Conservation (phyloP, 257 asterid genomes). For the Solanum ossicruentum region DNA sequence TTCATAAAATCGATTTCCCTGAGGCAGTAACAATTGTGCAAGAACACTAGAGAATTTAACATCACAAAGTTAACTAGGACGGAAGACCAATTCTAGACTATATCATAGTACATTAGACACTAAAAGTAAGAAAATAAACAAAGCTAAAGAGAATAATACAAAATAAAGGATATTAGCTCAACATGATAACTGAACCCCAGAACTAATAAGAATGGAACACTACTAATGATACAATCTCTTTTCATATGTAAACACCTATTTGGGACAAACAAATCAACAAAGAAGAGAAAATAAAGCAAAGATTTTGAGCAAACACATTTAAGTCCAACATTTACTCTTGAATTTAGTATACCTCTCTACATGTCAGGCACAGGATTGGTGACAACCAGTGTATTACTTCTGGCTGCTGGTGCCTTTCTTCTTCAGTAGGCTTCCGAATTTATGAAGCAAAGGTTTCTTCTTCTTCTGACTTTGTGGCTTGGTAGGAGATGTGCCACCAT, state of each 20-base stretch:
- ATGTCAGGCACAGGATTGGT: slow-evolving; percentile 2
- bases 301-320: slow-evolving; percentile 19
- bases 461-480: slow-evolving; percentile 62
- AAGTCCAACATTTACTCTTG: slow-evolving; percentile 13
- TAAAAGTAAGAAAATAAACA: not conserved
- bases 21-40: not conserved
- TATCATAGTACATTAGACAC: not conserved
- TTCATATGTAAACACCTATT: slow-evolving; percentile 9
- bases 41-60: not conserved
- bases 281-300: slow-evolving; percentile 5
- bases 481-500: slow-evolving; percentile 39
- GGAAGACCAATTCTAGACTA: not conserved
- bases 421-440: slow-evolving; percentile 85
- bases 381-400: slow-evolving; percentile 26
- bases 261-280: not conserved
- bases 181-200: not conserved
- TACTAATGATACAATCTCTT: slow-evolving; percentile 28
- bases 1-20: not conserved
- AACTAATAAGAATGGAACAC: slow-evolving; percentile 8
- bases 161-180: not conserved
- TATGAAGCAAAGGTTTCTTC: slow-evolving; percentile 76
- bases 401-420: slow-evolving; percentile 54
- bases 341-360: slow-evolving; percentile 29
- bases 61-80: not conserved
- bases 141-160: not conserved